Conservation (phyloP, 1,284 basidiomycete genomes). For the Leucoagaricus sp. region DNA sequence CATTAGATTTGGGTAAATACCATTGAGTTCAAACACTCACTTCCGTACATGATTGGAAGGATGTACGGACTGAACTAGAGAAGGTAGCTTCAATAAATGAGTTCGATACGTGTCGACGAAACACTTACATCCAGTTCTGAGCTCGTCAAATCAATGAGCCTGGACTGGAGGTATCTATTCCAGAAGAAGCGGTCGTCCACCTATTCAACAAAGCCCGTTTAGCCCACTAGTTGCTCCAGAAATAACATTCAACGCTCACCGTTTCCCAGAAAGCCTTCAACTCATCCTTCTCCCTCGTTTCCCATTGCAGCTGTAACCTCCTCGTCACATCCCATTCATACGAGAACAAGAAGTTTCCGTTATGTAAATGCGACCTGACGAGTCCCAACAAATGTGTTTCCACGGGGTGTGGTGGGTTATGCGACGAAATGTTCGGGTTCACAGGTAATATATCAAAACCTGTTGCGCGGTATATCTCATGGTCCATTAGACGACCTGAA, state of each 20-base stretch:
- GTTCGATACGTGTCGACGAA: slow-evolving; percentile 7
- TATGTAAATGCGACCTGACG: slow-evolving; percentile 82
- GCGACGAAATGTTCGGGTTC: slow-evolving; percentile 65
- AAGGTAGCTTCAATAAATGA: slow-evolving; percentile 9
- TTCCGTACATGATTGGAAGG: slow-evolving; percentile 90
- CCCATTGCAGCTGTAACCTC: slow-evolving; percentile 84
- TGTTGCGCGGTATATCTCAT: slow-evolving; percentile 88
- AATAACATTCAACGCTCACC: slow-evolving; percentile 39
- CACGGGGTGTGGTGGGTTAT: slow-evolving; percentile 75
- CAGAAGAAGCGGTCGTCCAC: slow-evolving; percentile 98
- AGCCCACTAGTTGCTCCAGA: slow-evolving; percentile 4
- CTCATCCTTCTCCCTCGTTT: slow-evolving; percentile 47
- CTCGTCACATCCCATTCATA: slow-evolving; percentile 93
- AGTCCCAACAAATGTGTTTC: slow-evolving; percentile 89
- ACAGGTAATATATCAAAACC: slow-evolving; percentile 93
- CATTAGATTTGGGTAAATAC: slow-evolving; percentile 11
- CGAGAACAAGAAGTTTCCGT: slow-evolving; percentile 86
- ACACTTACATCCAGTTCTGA: slow-evolving; percentile 58
- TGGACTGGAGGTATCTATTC: slow-evolving; percentile 85
- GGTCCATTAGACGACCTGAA: slow-evolving; percentile 78
- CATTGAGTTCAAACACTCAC: slow-evolving; percentile 48
- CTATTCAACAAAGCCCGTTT: slow-evolving; percentile 40
- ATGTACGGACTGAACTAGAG: slow-evolving; percentile 83
- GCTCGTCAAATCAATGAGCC: slow-evolving; percentile 65
- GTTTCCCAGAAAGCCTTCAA: slow-evolving; percentile 73